Evolutionary conservation across 345 rosid genomes (phyloP).

Genomic region (Aquilaria yunnanensis): DNA sequence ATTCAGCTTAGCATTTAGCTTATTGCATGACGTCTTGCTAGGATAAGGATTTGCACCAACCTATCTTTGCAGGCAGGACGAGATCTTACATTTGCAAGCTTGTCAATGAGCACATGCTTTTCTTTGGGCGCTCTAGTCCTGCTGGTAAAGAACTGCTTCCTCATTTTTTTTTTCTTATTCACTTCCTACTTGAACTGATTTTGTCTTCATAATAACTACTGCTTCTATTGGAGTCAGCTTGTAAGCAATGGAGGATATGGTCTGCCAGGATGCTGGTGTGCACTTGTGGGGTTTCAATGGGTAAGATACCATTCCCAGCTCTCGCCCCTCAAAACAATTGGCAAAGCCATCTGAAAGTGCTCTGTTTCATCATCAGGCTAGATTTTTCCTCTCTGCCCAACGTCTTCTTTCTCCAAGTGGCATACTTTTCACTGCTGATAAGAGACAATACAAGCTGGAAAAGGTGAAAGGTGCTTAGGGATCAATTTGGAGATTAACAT

Average conservation of each 20-base stretch:
- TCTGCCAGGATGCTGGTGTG: slow-evolving; percentile 48
- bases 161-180: background rate
- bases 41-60: background rate
- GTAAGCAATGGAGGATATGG: slow-evolving; percentile 40
- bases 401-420: slow-evolving; percentile 47
- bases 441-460: slow-evolving; percentile 8
- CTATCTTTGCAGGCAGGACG: slow-evolving; percentile 44
- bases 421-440: slow-evolving; percentile 29
- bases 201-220: background rate
- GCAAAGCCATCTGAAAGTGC: background rate
- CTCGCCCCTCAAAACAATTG: background rate
- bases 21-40: background rate
- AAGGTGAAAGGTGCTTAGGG: slow-evolving; percentile 3
- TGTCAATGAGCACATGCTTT: slow-evolving; percentile 51
- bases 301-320: slow-evolving; percentile 24
- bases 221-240: slow-evolving; percentile 24
- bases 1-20: background rate
- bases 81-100: slow-evolving; percentile 46
- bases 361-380: slow-evolving; percentile 31
- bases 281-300: slow-evolving; percentile 59
- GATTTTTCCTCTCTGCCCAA: slow-evolving; percentile 32
- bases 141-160: slow-evolving; percentile 28
- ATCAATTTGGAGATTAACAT: background rate
- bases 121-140: slow-evolving; percentile 36
- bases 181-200: background rate